Percentiles rank a stretch among this genome's conserved stretches.
Conservation (phyloP, 1,284 basidiomycete genomes). For the Leccinum huronense region DNA sequence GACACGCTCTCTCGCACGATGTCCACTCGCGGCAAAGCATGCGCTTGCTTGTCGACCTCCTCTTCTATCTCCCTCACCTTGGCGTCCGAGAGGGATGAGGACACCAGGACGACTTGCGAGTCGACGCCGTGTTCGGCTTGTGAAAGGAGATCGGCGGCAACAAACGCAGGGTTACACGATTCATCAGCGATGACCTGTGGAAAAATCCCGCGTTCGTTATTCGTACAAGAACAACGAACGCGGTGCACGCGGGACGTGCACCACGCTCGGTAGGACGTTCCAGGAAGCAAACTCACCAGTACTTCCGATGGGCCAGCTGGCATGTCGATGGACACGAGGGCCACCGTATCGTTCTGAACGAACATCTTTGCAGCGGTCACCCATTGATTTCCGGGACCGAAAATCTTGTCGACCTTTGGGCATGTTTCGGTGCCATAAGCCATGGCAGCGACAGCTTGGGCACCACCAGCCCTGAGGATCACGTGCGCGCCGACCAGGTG, state of each 20-base stretch:
- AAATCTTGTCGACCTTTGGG: slow-evolving; percentile 99
- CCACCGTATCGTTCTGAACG: slow-evolving; percentile 98
- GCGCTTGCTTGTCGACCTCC: slow-evolving; percentile 89
- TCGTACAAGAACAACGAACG: slow-evolving; percentile 39
- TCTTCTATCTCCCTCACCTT: slow-evolving; percentile 75
- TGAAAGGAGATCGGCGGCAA: slow-evolving; percentile 94
- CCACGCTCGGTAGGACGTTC: slow-evolving; percentile 12
- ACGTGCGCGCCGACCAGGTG: slow-evolving; percentile 84
- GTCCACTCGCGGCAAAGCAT: slow-evolving; percentile 81
- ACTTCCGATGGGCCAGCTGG: slow-evolving; percentile 98
- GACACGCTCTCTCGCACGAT: slow-evolving; percentile 90
- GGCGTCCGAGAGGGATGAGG: slow-evolving; percentile 64
- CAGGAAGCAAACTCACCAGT: slow-evolving; percentile 60
- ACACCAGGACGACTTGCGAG: slow-evolving; percentile 94
- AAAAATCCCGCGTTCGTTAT: slow-evolving; percentile 36
- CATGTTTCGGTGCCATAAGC: slow-evolving; percentile 95
- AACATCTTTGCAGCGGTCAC: slow-evolving; percentile 99
- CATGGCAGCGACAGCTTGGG: slow-evolving; percentile 95
- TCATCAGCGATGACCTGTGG: slow-evolving; percentile 88
- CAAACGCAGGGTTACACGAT: slow-evolving; percentile 83
- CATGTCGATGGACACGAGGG: slow-evolving; percentile 97
- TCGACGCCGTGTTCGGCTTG: slow-evolving; percentile 99
- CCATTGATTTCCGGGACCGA: slow-evolving; percentile 99
- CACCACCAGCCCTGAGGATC: slow-evolving; percentile 92
- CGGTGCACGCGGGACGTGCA: slow-evolving; percentile 29